Evolutionary conservation across 805 yeast genomes (phyloP).

Genomic region (Metschnikowia baotianmanensis): DNA sequence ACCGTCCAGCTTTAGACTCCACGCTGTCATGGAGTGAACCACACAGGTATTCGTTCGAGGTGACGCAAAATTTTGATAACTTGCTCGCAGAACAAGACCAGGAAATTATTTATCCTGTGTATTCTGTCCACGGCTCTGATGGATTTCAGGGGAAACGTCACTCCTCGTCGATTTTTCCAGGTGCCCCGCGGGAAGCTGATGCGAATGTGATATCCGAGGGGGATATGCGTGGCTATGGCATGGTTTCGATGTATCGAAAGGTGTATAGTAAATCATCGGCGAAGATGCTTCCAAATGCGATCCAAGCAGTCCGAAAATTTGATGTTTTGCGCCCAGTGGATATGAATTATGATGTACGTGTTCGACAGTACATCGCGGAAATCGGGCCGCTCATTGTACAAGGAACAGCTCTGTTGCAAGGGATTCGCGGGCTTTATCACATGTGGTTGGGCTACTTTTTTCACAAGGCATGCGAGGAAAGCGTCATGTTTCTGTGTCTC

Average conservation of each 20-base stretch:
- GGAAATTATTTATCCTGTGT: conserved; percentile 40
- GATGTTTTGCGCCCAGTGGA: conserved; percentile 2
- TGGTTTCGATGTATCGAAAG: neutral
- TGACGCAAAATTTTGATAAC: conserved; percentile 34
- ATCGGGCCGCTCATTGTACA: conserved; percentile 19
- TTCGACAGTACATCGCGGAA: conserved; percentile 4
- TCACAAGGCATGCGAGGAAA: conserved; percentile 22
- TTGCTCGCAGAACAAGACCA: conserved; percentile 27
- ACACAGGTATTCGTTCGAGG: conserved; percentile 1
- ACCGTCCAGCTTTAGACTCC: conserved; percentile 1
- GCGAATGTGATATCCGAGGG: neutral
- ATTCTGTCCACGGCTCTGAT: conserved; percentile 21
- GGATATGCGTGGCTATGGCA: neutral
- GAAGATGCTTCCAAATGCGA: conserved; percentile 13
- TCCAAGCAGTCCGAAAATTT: conserved; percentile 1
- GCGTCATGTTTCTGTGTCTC: conserved; percentile 36
- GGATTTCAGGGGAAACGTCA: conserved; percentile 4
- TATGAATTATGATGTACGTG: conserved; percentile 7
- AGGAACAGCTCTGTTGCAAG: conserved; percentile 28
- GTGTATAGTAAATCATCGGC: neutral
- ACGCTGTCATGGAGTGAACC: conserved; percentile 1
- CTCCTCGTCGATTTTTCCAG: neutral
- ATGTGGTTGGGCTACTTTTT: conserved; percentile 35
- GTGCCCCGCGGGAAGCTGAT: neutral
- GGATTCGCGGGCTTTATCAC: conserved; percentile 31